A percentile compares a stretch with the other conserved stretches of the same genome.
These are phyloP conservation scores for Chlorella ohadii DNA, from an alignment of 139 green algal genomes.

Conservation along the genomic window DNA sequence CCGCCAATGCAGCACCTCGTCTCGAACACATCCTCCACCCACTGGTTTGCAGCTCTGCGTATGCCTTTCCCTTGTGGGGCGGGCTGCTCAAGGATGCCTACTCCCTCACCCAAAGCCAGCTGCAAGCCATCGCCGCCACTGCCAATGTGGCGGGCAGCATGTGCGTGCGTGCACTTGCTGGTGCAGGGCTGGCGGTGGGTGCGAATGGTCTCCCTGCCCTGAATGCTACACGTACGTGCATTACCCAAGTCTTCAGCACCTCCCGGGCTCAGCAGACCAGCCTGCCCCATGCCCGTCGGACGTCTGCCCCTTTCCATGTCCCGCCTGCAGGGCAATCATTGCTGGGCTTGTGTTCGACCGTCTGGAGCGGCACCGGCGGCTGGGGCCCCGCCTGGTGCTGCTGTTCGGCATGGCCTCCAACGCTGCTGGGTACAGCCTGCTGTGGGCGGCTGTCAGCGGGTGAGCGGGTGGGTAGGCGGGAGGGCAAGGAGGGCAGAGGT, in stretches of 20 bases:
- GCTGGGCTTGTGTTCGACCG: slow-evolving; percentile 47
- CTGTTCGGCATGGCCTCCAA: slow-evolving; percentile 44
- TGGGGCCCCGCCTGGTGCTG: slow-evolving; percentile 38
- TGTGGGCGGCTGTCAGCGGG: slow-evolving; percentile 41
- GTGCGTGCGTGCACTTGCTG: background rate
- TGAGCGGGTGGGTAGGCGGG: background rate
- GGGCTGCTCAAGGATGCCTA: slow-evolving; percentile 21
- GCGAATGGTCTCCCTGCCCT: no score
- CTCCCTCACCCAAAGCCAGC: slow-evolving; percentile 16
- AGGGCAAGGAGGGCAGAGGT: background rate
- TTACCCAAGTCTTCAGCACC: no score
- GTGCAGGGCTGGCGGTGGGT: background rate
- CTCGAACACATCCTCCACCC: background rate
- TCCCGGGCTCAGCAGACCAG: no score
- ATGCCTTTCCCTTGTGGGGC: slow-evolving; percentile 33
- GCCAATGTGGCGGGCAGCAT: slow-evolving; percentile 29
- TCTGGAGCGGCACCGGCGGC: slow-evolving; percentile 28
- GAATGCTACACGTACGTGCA: no score
- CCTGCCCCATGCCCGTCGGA: no score
- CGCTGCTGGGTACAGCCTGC: slow-evolving; percentile 39
- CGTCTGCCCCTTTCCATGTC: background rate
- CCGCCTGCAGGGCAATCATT: slow-evolving; percentile 35
- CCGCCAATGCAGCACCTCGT: background rate
- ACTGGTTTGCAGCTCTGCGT: background rate
- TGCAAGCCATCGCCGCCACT: slow-evolving; percentile 13